A percentile compares a stretch with the other conserved stretches of the same genome.
Conservation (phyloP, 164 flowering plant genomes). For the Magnolia officinalis region DNA sequence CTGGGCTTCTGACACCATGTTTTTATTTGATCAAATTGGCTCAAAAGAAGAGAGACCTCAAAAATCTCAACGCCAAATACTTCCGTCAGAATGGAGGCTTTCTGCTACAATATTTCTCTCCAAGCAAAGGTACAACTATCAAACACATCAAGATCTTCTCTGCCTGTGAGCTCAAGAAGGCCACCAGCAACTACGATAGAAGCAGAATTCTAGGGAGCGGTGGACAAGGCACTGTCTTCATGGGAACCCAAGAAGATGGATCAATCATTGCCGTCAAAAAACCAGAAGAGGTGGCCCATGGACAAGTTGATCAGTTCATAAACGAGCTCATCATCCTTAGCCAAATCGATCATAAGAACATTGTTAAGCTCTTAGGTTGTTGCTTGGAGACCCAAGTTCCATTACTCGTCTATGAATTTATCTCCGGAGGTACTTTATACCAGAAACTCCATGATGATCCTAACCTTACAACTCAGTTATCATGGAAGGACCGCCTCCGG, state of each 20-base stretch:
- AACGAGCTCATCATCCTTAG: background rate
- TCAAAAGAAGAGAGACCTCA: constrained; percentile 6
- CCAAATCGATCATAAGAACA: constrained; percentile 4
- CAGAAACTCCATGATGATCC: constrained; percentile 13
- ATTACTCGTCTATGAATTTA: constrained; percentile 2
- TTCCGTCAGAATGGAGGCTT: constrained; percentile 1
- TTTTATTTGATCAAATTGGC: background rate
- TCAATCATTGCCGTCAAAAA: constrained; percentile 18
- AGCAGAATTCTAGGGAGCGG: constrained; percentile 15
- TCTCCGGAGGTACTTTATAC: background rate
- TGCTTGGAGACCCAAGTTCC: constrained; percentile 6
- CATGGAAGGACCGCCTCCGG: background rate
- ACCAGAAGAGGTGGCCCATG: background rate
- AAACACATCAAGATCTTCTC: constrained; percentile 9
- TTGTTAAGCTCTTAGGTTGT: constrained; percentile 6
- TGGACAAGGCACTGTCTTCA: constrained; percentile 19
- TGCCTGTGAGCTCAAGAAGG: constrained; percentile 10
- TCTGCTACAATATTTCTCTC: no score
- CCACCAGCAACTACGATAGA: constrained; percentile 13
- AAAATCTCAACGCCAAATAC: constrained; percentile 1
- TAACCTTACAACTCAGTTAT: background rate
- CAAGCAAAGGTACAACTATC: constrained; percentile 28
- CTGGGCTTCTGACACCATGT: no score
- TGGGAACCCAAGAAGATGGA: constrained; percentile 10
- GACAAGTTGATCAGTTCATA: constrained; percentile 6